These are phyloP conservation scores for Penicillium roqueforti DNA, from an alignment of 495 filamentous ascomycete species.

Conservation along the genomic window DNA sequence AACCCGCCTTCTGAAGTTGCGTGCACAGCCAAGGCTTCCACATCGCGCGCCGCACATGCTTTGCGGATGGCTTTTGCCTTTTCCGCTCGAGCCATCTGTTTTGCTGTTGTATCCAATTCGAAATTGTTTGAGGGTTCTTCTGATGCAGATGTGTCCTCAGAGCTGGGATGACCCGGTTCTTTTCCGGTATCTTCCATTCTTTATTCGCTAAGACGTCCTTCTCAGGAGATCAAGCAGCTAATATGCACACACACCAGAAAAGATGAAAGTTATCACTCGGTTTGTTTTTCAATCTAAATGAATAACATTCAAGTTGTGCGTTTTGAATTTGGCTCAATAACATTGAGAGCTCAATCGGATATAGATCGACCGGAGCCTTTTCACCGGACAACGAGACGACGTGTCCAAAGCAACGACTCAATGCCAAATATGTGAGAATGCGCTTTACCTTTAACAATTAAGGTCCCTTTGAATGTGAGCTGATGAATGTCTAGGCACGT, in stretches of 20 bases:
- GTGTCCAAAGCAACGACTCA: background rate
- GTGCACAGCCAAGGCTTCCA: constrained; percentile 57
- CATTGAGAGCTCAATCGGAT: background rate
- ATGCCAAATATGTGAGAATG: background rate
- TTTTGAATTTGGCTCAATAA: background rate
- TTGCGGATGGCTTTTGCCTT: constrained; percentile 51
- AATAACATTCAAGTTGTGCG: background rate
- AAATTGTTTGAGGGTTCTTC: background rate
- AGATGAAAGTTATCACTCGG: background rate
- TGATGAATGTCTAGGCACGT: constrained; percentile 4
- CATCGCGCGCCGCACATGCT: constrained; percentile 63
- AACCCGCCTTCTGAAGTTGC: constrained; percentile 75
- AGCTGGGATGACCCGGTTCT: background rate
- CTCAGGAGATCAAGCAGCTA: background rate
- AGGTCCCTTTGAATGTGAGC: background rate
- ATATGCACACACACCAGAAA: background rate
- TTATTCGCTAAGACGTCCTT: background rate
- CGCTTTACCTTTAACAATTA: background rate
- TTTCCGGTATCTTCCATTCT: background rate
- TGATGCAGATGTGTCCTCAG: background rate
- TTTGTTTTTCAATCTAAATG: background rate
- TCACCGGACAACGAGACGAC: background rate
- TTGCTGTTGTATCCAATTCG: background rate
- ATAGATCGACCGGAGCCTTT: background rate
- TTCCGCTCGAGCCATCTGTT: constrained; percentile 10